Conservation (phyloP, 2,329 filamentous ascomycete genomes). For the Didymella segeticola region DNA sequence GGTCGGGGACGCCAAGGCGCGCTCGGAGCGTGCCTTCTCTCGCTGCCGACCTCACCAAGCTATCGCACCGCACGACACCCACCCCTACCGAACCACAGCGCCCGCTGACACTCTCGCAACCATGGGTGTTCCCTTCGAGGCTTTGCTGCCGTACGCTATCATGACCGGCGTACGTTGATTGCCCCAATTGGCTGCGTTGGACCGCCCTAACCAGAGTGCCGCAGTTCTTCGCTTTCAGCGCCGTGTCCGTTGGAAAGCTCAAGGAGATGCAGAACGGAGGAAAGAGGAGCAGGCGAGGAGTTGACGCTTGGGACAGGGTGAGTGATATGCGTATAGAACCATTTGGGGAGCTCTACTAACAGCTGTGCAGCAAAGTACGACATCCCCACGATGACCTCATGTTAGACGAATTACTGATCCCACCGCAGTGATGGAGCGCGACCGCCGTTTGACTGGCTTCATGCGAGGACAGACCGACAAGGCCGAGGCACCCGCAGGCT, state of each 20-base stretch:
- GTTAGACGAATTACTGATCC: constrained; percentile 40
- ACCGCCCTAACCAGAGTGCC: constrained; percentile 25
- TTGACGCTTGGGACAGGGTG: constrained; percentile 71
- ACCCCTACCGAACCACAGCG: constrained; percentile 31
- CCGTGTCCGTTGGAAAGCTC: constrained; percentile 63
- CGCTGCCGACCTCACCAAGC: constrained; percentile 18
- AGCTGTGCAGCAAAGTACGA: constrained; percentile 60
- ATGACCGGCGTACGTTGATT: constrained; percentile 62
- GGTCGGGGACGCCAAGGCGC: constrained; percentile 22
- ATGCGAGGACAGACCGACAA: constrained; percentile 68
- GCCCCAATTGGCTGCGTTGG: constrained; percentile 14
- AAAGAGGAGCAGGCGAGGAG: constrained; percentile 65
- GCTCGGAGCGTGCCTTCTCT: constrained; percentile 15
- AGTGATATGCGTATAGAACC: constrained; percentile 37
- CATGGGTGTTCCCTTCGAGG: constrained; percentile 73
- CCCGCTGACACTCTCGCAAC: constrained; percentile 41
- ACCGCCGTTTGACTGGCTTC: constrained; percentile 67
- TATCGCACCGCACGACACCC: constrained; percentile 12
- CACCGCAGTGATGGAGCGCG: constrained; percentile 69
- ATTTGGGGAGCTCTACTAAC: constrained; percentile 49
- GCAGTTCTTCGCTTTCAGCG: constrained; percentile 68
- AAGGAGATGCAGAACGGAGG: constrained; percentile 68
- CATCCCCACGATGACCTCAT: constrained; percentile 40
- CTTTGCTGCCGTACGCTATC: constrained; percentile 68
- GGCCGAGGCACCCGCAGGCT: constrained; percentile 64